Conservation (phyloP, 75 land plant species). For the Azolla pinnata region DNA sequence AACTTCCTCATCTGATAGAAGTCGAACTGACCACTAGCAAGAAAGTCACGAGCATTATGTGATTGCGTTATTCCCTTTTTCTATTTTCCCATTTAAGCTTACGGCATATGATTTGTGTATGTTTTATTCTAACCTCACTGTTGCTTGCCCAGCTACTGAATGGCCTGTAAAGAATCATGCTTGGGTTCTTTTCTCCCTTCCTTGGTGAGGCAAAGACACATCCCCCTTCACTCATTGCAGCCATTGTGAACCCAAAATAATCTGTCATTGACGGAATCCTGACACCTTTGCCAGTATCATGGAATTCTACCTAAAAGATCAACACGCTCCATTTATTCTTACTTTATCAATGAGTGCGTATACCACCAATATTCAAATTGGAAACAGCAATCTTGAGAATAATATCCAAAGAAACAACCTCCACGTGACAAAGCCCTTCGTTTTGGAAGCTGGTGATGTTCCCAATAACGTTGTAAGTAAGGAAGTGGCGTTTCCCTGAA, state of each 20-base stretch:
- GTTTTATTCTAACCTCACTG: constrained; percentile 60
- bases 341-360: too few species aligned
- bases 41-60: too few species aligned
- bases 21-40: constrained; percentile 98
- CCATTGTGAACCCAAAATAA: constrained; percentile 93
- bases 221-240: constrained; percentile 76
- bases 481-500: constrained; percentile 62
- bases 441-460: constrained; percentile 64
- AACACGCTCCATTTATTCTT: background rate
- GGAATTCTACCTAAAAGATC: constrained; percentile 81
- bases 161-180: constrained; percentile 90
- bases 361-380: background rate
- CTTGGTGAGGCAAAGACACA: constrained; percentile 77
- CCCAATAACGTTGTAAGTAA: constrained; percentile 87
- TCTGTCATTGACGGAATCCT: constrained; percentile 92
- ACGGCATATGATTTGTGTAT: constrained; percentile 1
- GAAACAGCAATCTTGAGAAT: background rate
- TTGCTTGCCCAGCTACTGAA: constrained; percentile 96
- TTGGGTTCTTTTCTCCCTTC: constrained; percentile 83
- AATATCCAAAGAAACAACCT: constrained; percentile 39
- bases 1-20: constrained; percentile 79
- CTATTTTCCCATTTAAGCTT: background rate
- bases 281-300: constrained; percentile 74
- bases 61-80: too few species aligned
- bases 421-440: constrained; percentile 75